Percentiles rank a stretch among this genome's conserved stretches.
Evolutionary conservation across 2,329 filamentous ascomycete genomes (phyloP).

Genomic region (Penicillium brevicompactum): DNA sequence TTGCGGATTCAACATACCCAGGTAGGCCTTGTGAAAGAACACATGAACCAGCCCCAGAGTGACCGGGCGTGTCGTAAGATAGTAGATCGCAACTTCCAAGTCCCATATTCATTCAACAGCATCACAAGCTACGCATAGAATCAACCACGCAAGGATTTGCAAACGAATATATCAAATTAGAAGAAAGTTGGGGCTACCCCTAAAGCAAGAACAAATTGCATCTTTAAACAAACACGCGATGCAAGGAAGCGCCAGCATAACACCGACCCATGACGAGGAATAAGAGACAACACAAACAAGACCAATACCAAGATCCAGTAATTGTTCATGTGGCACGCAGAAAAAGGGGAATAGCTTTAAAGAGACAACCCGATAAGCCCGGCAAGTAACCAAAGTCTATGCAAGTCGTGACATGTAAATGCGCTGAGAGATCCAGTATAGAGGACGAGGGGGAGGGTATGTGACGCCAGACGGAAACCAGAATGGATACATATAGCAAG

Average conservation of each 20-base stretch:
- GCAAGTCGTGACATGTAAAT: constrained; percentile 26
- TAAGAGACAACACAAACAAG: constrained; percentile 5
- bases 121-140: no score
- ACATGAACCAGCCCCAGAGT: no score
- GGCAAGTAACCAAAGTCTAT: constrained; percentile 25
- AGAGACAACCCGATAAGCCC: constrained; percentile 15
- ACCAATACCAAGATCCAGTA: constrained; percentile 11
- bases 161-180: background rate
- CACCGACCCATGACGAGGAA: constrained; percentile 21
- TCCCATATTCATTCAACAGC: no score
- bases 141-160: no score
- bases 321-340: constrained; percentile 22
- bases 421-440: constrained; percentile 14
- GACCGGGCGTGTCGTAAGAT: no score
- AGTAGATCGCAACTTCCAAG: no score
- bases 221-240: constrained; percentile 6
- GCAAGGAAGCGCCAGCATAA: constrained; percentile 15
- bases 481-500: constrained; percentile 10
- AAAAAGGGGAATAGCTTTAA: constrained; percentile 17
- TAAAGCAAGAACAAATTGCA: background rate
- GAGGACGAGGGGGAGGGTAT: constrained; percentile 17
- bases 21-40: no score
- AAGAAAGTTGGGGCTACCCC: background rate
- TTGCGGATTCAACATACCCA: no score
- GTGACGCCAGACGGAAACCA: constrained; percentile 15